A percentile compares a stretch with the other conserved stretches of the same genome.
phyloP scores from a whole-genome alignment of 2,329 filamentous ascomycete genomes.

The Xylariomycetidae sp. region DNA sequence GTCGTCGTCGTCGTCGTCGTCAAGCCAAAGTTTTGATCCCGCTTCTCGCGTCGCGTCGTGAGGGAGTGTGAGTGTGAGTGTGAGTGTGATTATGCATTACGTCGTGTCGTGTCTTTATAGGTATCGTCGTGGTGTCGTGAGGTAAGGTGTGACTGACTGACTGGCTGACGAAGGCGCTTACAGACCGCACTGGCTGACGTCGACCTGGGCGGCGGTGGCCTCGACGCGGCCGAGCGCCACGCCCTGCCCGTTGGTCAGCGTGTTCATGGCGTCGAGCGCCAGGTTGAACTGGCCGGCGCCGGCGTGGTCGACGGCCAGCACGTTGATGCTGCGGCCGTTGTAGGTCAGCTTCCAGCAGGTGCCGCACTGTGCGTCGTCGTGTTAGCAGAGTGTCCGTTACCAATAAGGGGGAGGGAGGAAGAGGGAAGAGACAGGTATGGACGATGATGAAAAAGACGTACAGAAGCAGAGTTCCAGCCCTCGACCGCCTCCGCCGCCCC shows the following conservation, averaged over 20 bases:
- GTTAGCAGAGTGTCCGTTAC: too few species aligned
- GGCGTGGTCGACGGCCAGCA: conserved; percentile 51
- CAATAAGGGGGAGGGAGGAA: not conserved
- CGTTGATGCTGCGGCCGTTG: conserved; percentile 43
- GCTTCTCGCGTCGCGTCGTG: too few species aligned
- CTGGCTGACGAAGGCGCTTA: too few species aligned
- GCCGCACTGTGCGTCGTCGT: conserved; percentile 52
- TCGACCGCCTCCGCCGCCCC: conserved; percentile 46
- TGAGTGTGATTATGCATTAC: too few species aligned
- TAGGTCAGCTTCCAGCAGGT: conserved; percentile 52
- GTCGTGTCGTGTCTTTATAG: too few species aligned
- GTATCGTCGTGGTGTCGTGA: too few species aligned
- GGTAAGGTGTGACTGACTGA: too few species aligned
- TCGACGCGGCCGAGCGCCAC: conserved; percentile 45
- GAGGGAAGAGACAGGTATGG: not conserved
- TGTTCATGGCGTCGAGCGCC: conserved; percentile 49
- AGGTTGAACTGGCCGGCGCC: conserved; percentile 49
- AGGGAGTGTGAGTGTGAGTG: too few species aligned
- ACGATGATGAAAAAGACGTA: not conserved
- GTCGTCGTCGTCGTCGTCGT: too few species aligned
- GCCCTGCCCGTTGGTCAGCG: conserved; percentile 46
- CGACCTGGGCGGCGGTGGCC: conserved; percentile 40
- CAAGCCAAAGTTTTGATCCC: too few species aligned
- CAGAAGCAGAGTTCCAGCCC: conserved; percentile 52
- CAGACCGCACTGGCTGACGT: conserved; percentile 36